A percentile compares a stretch with the other conserved stretches of the same genome.
Evolutionary conservation across 1,284 basidiomycete genomes (phyloP).

Genomic region (Leccinum pallidistipes): DNA sequence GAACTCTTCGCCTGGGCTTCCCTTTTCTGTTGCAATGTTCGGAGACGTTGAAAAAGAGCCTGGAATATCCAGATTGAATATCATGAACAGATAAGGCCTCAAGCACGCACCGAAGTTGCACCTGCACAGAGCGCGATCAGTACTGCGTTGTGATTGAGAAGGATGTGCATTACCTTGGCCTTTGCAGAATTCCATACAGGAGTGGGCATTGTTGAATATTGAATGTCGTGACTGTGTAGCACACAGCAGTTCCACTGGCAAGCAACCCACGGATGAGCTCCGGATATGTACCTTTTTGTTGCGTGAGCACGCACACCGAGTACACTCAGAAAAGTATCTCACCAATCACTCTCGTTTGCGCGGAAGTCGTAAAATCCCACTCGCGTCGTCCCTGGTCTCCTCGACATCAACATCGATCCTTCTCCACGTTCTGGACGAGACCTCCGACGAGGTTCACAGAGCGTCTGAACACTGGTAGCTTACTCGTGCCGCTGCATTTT

Average conservation of each 20-base stretch:
- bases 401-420: no score
- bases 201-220: conserved; percentile 45
- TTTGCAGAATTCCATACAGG: conserved; percentile 63
- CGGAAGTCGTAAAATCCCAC: no score
- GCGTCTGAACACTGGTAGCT: no score
- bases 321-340: no score
- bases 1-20: conserved; percentile 86
- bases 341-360: no score
- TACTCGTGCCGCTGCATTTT: no score
- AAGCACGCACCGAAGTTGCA: conserved; percentile 59
- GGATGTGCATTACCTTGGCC: conserved; percentile 54
- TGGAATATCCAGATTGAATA: conserved; percentile 32
- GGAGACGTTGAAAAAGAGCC: conserved; percentile 87
- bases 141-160: neutral
- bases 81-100: conserved; percentile 1
- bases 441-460: no score
- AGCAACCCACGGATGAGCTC: conserved; percentile 6
- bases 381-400: no score
- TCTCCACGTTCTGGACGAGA: no score
- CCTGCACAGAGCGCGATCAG: conserved; percentile 40
- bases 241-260: conserved; percentile 9
- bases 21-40: conserved; percentile 92
- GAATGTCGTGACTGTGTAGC: neutral
- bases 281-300: no score
- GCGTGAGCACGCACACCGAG: no score